Conservation (phyloP, 1,139 yeast species). For the Saccharomyces hybrid region DNA sequence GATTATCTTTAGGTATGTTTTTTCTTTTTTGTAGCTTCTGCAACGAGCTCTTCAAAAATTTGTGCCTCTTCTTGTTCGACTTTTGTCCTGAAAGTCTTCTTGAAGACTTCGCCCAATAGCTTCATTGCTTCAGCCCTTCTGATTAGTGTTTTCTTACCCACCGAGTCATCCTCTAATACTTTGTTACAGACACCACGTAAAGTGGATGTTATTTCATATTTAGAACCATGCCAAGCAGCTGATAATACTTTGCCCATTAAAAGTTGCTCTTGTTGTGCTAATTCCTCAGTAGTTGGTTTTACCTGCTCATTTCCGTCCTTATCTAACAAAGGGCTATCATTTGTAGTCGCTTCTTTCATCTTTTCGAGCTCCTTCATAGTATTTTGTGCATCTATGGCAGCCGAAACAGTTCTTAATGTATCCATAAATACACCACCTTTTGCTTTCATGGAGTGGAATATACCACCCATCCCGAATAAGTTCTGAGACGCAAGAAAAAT, state of each 20-base stretch:
- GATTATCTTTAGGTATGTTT: slow-evolving; percentile 4
- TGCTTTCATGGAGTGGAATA: slow-evolving; percentile 76
- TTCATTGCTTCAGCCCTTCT: slow-evolving; percentile 77
- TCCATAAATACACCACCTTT: slow-evolving; percentile 80
- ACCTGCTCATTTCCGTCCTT: slow-evolving; percentile 41
- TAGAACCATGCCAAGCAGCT: slow-evolving; percentile 95
- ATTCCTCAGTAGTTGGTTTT: slow-evolving; percentile 68
- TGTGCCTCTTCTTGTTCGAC: slow-evolving; percentile 90
- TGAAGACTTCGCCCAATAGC: slow-evolving; percentile 68
- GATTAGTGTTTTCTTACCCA: slow-evolving; percentile 46
- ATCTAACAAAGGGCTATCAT: slow-evolving; percentile 34
- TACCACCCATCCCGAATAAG: slow-evolving; percentile 73
- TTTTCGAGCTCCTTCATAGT: slow-evolving; percentile 76
- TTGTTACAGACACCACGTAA: slow-evolving; percentile 78
- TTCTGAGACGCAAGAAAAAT: slow-evolving; percentile 60
- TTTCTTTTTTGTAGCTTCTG: slow-evolving; percentile 81
- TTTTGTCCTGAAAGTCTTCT: slow-evolving; percentile 58
- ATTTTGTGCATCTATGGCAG: slow-evolving; percentile 86
- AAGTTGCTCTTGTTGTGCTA: slow-evolving; percentile 79
- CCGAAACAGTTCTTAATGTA: slow-evolving; percentile 72
- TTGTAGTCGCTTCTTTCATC: slow-evolving; percentile 53
- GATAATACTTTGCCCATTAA: slow-evolving; percentile 85
- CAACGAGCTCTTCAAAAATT: slow-evolving; percentile 82
- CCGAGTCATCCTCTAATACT: slow-evolving; percentile 59
- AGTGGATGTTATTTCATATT: slow-evolving; percentile 83